Conservation (phyloP, 2,329 filamentous ascomycete genomes). For the Sporothrix globosa region DNA sequence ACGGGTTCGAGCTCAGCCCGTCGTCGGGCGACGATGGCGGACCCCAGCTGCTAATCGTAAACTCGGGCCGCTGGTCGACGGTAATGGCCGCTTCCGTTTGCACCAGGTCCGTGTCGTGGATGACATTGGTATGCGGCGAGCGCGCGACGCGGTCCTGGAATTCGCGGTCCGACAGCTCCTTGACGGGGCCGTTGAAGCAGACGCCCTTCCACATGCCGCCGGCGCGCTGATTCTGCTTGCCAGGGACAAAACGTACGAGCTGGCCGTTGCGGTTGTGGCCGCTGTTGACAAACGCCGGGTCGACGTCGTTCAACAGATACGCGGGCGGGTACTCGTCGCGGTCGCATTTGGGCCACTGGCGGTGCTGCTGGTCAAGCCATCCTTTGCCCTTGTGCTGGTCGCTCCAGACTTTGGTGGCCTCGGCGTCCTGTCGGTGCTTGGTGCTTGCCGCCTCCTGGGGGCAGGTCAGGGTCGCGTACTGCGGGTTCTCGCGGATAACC, state of each 20-base stretch:
- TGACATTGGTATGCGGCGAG: slow-evolving; percentile 2
- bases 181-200: slow-evolving; percentile 32
- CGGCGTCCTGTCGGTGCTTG: slow-evolving; percentile 22
- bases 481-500: slow-evolving; percentile 34
- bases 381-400: slow-evolving; percentile 26
- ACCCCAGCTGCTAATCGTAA: slow-evolving; percentile 27
- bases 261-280: slow-evolving; percentile 31
- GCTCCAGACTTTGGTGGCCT: slow-evolving; percentile 18
- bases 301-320: slow-evolving; percentile 39
- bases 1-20: slow-evolving; percentile 37
- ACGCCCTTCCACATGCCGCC: slow-evolving; percentile 39
- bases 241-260: slow-evolving; percentile 32
- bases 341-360: slow-evolving; percentile 27
- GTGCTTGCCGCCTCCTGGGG: slow-evolving; percentile 29
- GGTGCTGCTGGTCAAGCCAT: slow-evolving; percentile 23
- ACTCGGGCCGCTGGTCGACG: slow-evolving; percentile 30
- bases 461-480: slow-evolving; percentile 32
- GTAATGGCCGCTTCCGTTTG: slow-evolving; percentile 25
- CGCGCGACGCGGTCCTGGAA: slow-evolving; percentile 22
- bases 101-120: background rate
- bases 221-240: slow-evolving; percentile 27
- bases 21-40: slow-evolving; percentile 35
- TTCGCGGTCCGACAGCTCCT: slow-evolving; percentile 22
- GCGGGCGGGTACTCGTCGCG: slow-evolving; percentile 33
- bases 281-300: slow-evolving; percentile 33